Percentiles rank a stretch among this genome's conserved stretches.
Evolutionary conservation across 257 asterid species (phyloP).

Genomic region (Petunia axillaris): DNA sequence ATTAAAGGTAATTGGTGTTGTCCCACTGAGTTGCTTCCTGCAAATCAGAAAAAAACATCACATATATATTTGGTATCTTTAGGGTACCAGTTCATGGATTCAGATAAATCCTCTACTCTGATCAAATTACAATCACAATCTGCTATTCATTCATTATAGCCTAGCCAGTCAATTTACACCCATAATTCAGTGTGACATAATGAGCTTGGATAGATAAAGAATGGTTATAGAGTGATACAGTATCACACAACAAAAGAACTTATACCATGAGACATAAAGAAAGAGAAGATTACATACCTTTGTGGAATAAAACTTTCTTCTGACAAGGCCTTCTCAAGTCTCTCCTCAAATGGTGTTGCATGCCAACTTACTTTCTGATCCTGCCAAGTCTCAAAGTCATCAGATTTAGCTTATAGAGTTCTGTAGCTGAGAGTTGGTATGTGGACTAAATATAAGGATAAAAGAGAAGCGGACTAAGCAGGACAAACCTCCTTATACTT

Average conservation of each 20-base stretch:
- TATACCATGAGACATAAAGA: conserved; percentile 3
- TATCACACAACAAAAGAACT: conserved; percentile 6
- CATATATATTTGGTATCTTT: not conserved
- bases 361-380: conserved; percentile 93
- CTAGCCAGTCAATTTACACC: not conserved
- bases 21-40: conserved; percentile 48
- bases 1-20: conserved; percentile 39
- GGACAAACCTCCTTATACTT: conserved; percentile 85
- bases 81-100: too few species aligned
- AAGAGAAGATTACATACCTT: conserved; percentile 43
- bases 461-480: not conserved
- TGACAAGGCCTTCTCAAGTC: conserved; percentile 92
- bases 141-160: not conserved
- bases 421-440: conserved; percentile 28
- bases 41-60: conserved; percentile 20
- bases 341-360: conserved; percentile 95
- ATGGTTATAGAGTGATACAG: not conserved
- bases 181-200: not conserved
- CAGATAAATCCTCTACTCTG: not conserved
- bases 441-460: not conserved
- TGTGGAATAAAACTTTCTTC: conserved; percentile 65
- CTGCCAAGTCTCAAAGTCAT: conserved; percentile 28
- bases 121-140: not conserved
- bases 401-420: not conserved
- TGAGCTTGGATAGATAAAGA: not conserved